Percentiles rank a stretch among this genome's conserved stretches.
phyloP scores from a whole-genome alignment of 2,329 filamentous ascomycete genomes.

The Colletotrichum tofieldiae region DNA sequence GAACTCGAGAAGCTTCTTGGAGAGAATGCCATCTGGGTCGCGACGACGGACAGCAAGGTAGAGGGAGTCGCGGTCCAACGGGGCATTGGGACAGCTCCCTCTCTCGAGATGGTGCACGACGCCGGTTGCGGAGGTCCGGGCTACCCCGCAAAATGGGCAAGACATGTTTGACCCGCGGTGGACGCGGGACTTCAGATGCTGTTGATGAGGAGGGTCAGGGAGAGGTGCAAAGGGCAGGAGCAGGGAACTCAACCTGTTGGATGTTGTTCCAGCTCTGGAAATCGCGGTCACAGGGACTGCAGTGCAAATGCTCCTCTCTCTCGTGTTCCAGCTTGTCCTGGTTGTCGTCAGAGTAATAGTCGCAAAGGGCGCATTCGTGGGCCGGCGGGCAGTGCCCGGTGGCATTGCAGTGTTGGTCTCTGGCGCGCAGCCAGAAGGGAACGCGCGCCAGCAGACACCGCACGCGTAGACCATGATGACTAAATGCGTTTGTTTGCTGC shows the following conservation, averaged over 20 bases:
- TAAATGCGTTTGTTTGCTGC: background rate
- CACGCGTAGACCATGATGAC: conserved; percentile 38
- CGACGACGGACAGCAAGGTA: conserved; percentile 60
- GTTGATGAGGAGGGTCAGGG: background rate
- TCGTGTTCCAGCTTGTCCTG: conserved; percentile 37
- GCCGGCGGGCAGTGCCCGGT: conserved; percentile 46
- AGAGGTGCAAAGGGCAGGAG: background rate
- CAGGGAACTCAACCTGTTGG: background rate
- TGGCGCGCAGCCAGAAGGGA: conserved; percentile 46
- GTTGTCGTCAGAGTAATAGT: conserved; percentile 45
- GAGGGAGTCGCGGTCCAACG: conserved; percentile 64
- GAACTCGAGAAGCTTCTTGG: conserved; percentile 66
- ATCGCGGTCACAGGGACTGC: conserved; percentile 2
- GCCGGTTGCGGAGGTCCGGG: conserved; percentile 67
- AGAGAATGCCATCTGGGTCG: conserved; percentile 65
- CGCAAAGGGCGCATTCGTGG: conserved; percentile 52
- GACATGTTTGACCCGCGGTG: conserved; percentile 62
- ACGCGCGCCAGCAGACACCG: conserved; percentile 48
- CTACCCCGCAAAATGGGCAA: conserved; percentile 70
- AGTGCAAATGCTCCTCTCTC: conserved; percentile 7
- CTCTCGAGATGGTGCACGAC: conserved; percentile 70
- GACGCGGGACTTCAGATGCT: conserved; percentile 70
- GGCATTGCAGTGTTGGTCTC: conserved; percentile 49
- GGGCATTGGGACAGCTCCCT: conserved; percentile 64
- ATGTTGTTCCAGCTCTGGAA: background rate